Evolutionary conservation across 257 asterid genomes (phyloP), one percentile per base, ranked within the genome.

Genomic region (Voacanga thouarsii): DNA sequence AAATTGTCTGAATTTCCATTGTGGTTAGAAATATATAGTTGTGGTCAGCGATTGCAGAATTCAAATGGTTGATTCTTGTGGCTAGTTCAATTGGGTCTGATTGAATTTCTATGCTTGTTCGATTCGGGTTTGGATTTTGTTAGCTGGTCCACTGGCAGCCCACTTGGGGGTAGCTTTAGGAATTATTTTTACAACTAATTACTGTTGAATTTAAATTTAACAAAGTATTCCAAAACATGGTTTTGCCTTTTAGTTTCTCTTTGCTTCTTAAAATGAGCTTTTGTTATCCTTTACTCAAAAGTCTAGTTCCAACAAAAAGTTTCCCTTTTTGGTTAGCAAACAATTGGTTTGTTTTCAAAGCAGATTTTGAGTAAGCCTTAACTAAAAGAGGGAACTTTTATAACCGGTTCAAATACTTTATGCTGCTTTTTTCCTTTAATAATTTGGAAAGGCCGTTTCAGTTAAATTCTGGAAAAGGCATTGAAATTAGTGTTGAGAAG

Each of bases 281-380:
- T 80, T 81, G 82, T 83, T 75, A 82, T 85, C 83, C 92, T 90
- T 89, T 89, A 86, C 94, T 88, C 89, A 80, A 83, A 80, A 82
- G 76, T 88, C 80, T 84, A 81, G 79, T 87, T 78, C 84, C 83
- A 86, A 70, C 80, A 33, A 50, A 78, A 83, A 85, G 89, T 74
- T 83, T 84, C 81, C 86, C 61, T 67, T 79, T 81, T 41, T 44
- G 68, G 43, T 75, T 45, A 39, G 19, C 66, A 57, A 57, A 33
- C 19, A 30, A 66, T 12, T 60, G 64, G 64, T 71, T 15, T 55
- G 66, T 33, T 79, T 47, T 2, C 28, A 30, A 39, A 37, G 67
- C 49, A 19, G 74, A 77, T 51, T 76, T 77, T 24, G 72, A 45
- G 72, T 56, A 23, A 30, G 71, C 60, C 55, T 63, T 66, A 66